phyloP scores from a whole-genome alignment of 2,329 filamentous ascomycete species.

The Sporothrix dimorphospora region DNA sequence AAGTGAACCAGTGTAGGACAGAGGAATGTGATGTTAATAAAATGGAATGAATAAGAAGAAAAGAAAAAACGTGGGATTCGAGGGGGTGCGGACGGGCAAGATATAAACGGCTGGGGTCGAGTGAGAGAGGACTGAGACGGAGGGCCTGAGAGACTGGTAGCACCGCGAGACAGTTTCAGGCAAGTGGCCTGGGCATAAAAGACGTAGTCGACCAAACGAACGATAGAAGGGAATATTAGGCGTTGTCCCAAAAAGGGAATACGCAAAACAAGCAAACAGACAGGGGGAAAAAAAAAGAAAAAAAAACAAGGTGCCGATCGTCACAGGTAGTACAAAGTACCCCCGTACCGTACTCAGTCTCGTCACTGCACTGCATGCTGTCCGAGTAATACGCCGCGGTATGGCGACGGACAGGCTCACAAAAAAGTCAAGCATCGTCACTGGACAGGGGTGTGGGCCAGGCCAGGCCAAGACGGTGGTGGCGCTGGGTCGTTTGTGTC shows the following conservation, averaged over 20 bases:
- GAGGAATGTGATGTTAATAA: conserved; percentile 6
- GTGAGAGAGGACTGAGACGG: not conserved
- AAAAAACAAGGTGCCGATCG: conserved; percentile 17
- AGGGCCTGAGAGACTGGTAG: not conserved
- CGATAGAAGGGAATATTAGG: conserved; percentile 4
- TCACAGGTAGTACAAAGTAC: conserved; percentile 10
- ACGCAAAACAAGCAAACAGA: conserved; percentile 13
- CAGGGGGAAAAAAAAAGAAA: not conserved
- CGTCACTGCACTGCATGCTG: too few species aligned
- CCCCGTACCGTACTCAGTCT: too few species aligned
- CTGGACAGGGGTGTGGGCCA: conserved; percentile 7
- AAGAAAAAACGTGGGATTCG: not conserved
- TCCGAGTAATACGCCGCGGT: not conserved
- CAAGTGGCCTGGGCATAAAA: conserved; percentile 10
- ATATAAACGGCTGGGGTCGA: conserved; percentile 17
- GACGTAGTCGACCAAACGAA: not conserved
- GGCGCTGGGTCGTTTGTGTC: not conserved
- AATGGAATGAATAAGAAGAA: conserved; percentile 14
- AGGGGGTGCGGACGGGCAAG: not conserved
- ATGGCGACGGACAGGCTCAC: not conserved
- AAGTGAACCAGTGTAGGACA: not conserved
- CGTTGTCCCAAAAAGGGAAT: conserved; percentile 18
- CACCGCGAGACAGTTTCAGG: conserved; percentile 21
- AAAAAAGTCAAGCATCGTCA: conserved; percentile 14
- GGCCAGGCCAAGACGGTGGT: not conserved